Evolutionary conservation across 2,329 filamentous ascomycete species (phyloP).

Genomic region (Pseudogymnoascus sp.): DNA sequence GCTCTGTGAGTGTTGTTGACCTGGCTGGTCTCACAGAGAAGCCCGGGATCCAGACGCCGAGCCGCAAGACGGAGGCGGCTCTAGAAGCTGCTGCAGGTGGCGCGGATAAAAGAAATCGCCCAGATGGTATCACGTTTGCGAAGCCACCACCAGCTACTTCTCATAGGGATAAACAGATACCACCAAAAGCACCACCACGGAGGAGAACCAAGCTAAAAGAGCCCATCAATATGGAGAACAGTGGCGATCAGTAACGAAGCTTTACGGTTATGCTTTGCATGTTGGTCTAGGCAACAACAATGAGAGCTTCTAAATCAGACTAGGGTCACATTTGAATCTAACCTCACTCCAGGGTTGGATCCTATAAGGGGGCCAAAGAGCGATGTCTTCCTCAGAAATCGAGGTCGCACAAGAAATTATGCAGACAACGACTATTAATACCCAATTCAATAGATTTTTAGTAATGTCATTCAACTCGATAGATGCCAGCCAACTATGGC

Average conservation of each 20-base stretch:
- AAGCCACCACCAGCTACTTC: neutral
- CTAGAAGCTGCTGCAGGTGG: slow-evolving; percentile 23
- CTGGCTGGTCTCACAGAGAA: slow-evolving; percentile 75
- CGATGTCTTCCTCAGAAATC: neutral
- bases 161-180: slow-evolving; percentile 5
- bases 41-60: slow-evolving; percentile 74
- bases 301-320: neutral
- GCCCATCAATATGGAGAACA: neutral
- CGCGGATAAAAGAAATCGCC: neutral
- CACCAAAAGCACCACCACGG: neutral
- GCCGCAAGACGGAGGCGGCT: slow-evolving; percentile 40
- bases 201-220: slow-evolving; percentile 2
- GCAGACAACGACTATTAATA: slow-evolving; percentile 5
- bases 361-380: neutral
- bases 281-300: neutral
- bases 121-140: neutral
- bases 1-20: slow-evolving; percentile 67
- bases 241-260: slow-evolving; percentile 1
- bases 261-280: neutral
- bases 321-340: neutral
- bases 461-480: slow-evolving; percentile 4
- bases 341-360: neutral
- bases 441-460: slow-evolving; percentile 8
- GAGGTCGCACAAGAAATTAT: neutral
- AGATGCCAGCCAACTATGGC: slow-evolving; percentile 10